phyloP scores from a whole-genome alignment of 345 rosid genomes.

The Cardamine occulta region DNA sequence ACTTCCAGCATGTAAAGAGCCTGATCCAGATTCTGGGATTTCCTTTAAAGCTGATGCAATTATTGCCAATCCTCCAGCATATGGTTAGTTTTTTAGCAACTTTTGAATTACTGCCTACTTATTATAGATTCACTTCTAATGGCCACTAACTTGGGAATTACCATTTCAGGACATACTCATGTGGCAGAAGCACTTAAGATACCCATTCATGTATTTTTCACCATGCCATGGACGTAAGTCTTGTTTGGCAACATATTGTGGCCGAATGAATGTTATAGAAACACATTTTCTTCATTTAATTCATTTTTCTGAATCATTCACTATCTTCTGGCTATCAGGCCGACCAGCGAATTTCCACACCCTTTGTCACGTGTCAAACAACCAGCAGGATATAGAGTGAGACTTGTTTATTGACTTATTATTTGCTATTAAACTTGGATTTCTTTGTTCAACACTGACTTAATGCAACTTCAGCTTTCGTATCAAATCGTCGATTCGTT shows the following conservation, averaged over 20 bases:
- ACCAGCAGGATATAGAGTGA: conserved; percentile 95
- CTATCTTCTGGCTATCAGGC: conserved; percentile 55
- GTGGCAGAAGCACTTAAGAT: conserved; percentile 93
- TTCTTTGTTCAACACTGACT: not conserved
- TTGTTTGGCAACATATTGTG: conserved; percentile 56
- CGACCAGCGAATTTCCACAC: conserved; percentile 98
- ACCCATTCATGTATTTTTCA: conserved; percentile 96
- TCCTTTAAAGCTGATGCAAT: conserved; percentile 95
- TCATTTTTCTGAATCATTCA: conserved; percentile 44
- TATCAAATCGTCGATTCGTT: conserved; percentile 96
- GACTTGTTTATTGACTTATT: conserved; percentile 35
- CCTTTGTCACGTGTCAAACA: conserved; percentile 99
- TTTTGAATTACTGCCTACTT: conserved; percentile 8
- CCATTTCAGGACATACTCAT: conserved; percentile 82
- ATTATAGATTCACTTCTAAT: conserved; percentile 24
- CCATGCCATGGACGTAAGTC: conserved; percentile 99
- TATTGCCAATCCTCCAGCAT: conserved; percentile 98
- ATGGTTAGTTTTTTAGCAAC: conserved; percentile 59
- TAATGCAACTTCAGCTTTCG: conserved; percentile 62
- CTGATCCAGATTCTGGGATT: conserved; percentile 85
- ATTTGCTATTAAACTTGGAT: conserved; percentile 1
- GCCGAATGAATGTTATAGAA: conserved; percentile 39
- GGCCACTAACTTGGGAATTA: conserved; percentile 36
- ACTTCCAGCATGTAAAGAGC: conserved; percentile 91
- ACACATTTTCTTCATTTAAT: conserved; percentile 20